Evolutionary conservation across 2,329 filamentous ascomycete species (phyloP), one percentile per base, ranked within the genome.

Genomic region (Achaetomium macrosporum): DNA sequence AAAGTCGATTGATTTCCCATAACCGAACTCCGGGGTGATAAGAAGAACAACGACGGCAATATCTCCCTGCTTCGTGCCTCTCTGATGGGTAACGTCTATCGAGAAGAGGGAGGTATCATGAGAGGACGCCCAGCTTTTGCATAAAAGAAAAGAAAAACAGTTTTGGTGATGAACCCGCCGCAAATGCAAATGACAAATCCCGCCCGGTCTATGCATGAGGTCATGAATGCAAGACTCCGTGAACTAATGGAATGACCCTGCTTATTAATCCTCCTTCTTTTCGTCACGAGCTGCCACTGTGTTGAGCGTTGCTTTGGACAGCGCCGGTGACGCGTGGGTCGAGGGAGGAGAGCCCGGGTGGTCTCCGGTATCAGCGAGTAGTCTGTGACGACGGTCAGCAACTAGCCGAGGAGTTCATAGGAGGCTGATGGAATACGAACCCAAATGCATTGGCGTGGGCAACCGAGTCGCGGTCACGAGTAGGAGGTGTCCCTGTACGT

Each of bases 381-480:
- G 71, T 66, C 80, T 83, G 57, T 46, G 7, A 31, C 5, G 10
- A 15, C 29, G 19, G 64, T 74, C 64, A 73, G 67, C 46, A 61
- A 47, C 30, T 30, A 17, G 29, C 17, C 29, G 15, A 7, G 29
- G 11, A 37, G 4, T 11, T 13, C 15, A 39, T 3, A 11, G 5
- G 2, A 36, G 12, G 2, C 1, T 42, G 13, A 13, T 3, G 30
- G 42, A 9, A 44, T 19, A 61, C 86, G 78, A 83, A 96, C 91
- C 90, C 92, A 76, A 96, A 99, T 63, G 91, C 86, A 76, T 99
- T 99, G 62, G 85, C 83, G 66, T 87, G 87, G 55, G 82, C 85
- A 49, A 81, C 79, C 64, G 66, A 64, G 45, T 68, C 64, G 15
- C 64, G 57, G 29, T 76, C 72, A 50, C 74, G 71, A 17, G 79